Conservation (phyloP, 2,329 filamentous ascomycete genomes). For the Aciculosporium take region DNA sequence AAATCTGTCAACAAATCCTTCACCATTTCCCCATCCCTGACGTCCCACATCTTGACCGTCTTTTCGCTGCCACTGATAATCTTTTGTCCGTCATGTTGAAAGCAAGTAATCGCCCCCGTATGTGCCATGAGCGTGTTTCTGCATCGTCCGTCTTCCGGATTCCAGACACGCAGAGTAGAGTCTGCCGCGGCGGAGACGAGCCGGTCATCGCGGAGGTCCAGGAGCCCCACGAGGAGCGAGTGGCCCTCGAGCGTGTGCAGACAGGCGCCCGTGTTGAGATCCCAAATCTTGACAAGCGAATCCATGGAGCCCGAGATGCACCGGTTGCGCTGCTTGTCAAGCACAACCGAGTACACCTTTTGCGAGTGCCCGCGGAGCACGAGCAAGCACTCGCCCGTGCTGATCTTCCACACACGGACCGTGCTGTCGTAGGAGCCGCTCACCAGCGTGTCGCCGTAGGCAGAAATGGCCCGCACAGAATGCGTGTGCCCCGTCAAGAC, state of each 20-base stretch:
- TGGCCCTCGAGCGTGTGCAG: constrained; percentile 89
- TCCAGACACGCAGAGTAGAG: constrained; percentile 91
- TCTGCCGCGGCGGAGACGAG: constrained; percentile 92
- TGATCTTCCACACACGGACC: constrained; percentile 94
- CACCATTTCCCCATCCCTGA: constrained; percentile 79
- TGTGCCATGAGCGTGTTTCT: constrained; percentile 84
- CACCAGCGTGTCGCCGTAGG: constrained; percentile 87
- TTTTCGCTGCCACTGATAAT: constrained; percentile 93
- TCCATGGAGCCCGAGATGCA: constrained; percentile 99
- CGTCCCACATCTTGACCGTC: constrained; percentile 97
- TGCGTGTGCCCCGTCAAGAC: constrained; percentile 76
- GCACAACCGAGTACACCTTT: constrained; percentile 94
- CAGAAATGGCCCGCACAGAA: constrained; percentile 90
- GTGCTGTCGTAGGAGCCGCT: constrained; percentile 94
- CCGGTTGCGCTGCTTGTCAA: constrained; percentile 80
- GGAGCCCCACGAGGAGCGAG: constrained; percentile 74
- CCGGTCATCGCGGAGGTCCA: constrained; percentile 79
- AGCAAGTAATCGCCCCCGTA: constrained; percentile 94
- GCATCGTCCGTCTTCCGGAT: constrained; percentile 82
- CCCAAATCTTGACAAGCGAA: constrained; percentile 95
- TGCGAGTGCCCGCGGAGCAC: constrained; percentile 73
- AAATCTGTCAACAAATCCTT: constrained; percentile 87
- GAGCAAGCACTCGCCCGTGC: constrained; percentile 77
- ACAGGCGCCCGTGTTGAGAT: constrained; percentile 69
- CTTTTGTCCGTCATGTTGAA: constrained; percentile 93